Evolutionary conservation across 176 grass and related monocot genomes (phyloP), one percentile per base, ranked within the genome.

Genomic region (Chloris gayana): DNA sequence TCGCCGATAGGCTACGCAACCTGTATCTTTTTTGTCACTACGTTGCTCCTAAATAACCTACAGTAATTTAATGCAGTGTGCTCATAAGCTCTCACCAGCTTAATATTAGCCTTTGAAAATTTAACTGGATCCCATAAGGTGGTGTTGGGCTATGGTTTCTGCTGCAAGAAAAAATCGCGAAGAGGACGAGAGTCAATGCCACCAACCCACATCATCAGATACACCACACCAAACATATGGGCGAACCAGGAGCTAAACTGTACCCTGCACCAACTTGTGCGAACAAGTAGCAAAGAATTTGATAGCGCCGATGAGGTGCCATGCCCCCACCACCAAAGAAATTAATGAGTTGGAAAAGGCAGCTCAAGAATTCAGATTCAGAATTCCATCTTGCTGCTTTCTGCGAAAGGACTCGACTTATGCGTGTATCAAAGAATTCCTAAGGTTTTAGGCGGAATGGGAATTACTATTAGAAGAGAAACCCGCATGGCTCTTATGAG

Each of bases 331-430:
- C 29, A 5, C 37, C 45, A 5, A 3, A 3, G 7, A 19, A 57
- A 84, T 77, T 38, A 35, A 81, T 61, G 63, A 26, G 22, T 19
- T 4, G 33, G 38, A 24, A 86, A 86, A 75, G 60, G 70, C 64
- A 30, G 84, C 25, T 57, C 54, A 57, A 22, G 9, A 24, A 2
- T 35, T 80, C 7, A 44, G 38, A 2, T 35, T 80, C 7, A 44
- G 38, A 37, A 29, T 46, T 9, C 9, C 58, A 64, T 37, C 35
- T 37, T 37, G 0, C 0, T 9, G 71, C 70, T 18, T 89, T 57
- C 69, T 14, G 25, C 39, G 15, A 17, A 19, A 37, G 35, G 14
- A 49, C 3, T 4, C 2, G 49, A n/a, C n/a, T n/a, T n/a, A n/a
- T n/a, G n/a, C n/a, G n/a, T n/a, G n/a, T n/a, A n/a, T n/a, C n/a